Percentiles rank a stretch among this genome's conserved stretches.
These are phyloP conservation scores for Lactarius quietus DNA, from an alignment of 768 basidiomycete species.

Conservation along the genomic window DNA sequence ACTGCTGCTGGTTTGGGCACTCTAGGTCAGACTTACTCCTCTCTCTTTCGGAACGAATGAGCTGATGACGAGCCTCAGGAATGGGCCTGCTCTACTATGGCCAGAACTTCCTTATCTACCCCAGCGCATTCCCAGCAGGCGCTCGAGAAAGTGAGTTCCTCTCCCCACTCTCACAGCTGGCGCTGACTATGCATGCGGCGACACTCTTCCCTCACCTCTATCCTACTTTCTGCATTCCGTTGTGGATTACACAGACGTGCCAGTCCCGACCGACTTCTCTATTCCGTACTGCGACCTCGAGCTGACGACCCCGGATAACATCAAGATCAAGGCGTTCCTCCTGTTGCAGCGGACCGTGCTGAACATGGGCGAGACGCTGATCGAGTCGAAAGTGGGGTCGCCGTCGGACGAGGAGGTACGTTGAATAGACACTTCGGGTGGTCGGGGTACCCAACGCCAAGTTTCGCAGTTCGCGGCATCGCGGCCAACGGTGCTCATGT, in stretches of 20 bases:
- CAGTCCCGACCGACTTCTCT: slow-evolving; percentile 62
- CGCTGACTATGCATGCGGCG: slow-evolving; percentile 1
- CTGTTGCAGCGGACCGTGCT: slow-evolving; percentile 60
- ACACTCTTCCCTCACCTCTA: background rate
- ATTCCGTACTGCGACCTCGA: slow-evolving; percentile 73
- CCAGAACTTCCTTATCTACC: slow-evolving; percentile 89
- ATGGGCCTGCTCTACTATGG: slow-evolving; percentile 78
- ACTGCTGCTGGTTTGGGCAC: slow-evolving; percentile 38
- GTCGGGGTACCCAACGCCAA: background rate
- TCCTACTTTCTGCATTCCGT: background rate
- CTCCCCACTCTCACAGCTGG: background rate
- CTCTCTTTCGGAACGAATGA: slow-evolving; percentile 17
- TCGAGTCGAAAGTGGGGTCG: slow-evolving; percentile 34
- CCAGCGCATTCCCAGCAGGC: slow-evolving; percentile 75
- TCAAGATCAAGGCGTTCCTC: slow-evolving; percentile 74
- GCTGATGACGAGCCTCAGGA: slow-evolving; percentile 39
- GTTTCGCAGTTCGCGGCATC: slow-evolving; percentile 39
- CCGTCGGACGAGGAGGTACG: slow-evolving; percentile 57
- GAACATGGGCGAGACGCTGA: slow-evolving; percentile 28
- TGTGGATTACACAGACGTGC: slow-evolving; percentile 50
- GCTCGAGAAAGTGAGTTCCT: slow-evolving; percentile 61
- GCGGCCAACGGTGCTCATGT: slow-evolving; percentile 88
- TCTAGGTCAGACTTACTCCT: slow-evolving; percentile 32
- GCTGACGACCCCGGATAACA: slow-evolving; percentile 66
- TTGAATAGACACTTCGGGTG: background rate